A percentile compares a stretch with the other conserved stretches of the same genome.
phyloP scores from a whole-genome alignment of 768 basidiomycete genomes.

The Erythrobasidium yunnanense region DNA sequence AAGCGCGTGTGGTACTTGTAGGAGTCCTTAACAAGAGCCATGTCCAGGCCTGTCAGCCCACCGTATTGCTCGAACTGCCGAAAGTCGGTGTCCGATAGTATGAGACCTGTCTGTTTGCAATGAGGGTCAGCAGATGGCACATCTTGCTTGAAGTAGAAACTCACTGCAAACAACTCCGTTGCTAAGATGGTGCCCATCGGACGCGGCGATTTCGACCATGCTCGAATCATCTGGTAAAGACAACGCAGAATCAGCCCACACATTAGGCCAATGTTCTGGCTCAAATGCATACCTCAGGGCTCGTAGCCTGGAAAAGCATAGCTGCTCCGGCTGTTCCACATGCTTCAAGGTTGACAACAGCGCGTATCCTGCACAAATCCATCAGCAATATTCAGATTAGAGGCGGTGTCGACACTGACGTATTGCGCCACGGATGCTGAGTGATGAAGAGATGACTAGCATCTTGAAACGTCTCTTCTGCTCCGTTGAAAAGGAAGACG shows the following conservation, averaged over 20 bases:
- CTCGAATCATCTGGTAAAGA: conserved; percentile 74
- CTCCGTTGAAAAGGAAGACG: conserved; percentile 86
- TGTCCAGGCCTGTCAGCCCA: conserved; percentile 85
- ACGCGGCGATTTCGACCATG: conserved; percentile 71
- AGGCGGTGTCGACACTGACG: background rate
- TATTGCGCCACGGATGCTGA: conserved; percentile 56
- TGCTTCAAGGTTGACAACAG: conserved; percentile 82
- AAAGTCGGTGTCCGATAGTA: conserved; percentile 67
- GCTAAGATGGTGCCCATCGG: conserved; percentile 83
- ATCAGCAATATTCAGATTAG: background rate
- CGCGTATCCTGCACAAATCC: conserved; percentile 55
- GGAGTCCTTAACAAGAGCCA: conserved; percentile 81
- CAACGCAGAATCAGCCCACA: too few species aligned
- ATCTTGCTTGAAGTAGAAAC: conserved; percentile 68
- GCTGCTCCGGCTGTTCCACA: conserved; percentile 80
- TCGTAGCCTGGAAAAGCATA: conserved; percentile 89
- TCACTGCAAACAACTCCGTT: conserved; percentile 84
- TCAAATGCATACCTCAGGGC: conserved; percentile 41
- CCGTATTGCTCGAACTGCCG: conserved; percentile 63
- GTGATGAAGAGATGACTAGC: conserved; percentile 87
- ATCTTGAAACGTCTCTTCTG: conserved; percentile 88
- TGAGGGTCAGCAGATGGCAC: background rate
- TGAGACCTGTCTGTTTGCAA: conserved; percentile 17
- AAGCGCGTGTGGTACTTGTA: conserved; percentile 75
- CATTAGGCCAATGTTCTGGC: background rate